Conservation (phyloP, 352 stramenopile genomes). For the Phytophthora brassicae region DNA sequence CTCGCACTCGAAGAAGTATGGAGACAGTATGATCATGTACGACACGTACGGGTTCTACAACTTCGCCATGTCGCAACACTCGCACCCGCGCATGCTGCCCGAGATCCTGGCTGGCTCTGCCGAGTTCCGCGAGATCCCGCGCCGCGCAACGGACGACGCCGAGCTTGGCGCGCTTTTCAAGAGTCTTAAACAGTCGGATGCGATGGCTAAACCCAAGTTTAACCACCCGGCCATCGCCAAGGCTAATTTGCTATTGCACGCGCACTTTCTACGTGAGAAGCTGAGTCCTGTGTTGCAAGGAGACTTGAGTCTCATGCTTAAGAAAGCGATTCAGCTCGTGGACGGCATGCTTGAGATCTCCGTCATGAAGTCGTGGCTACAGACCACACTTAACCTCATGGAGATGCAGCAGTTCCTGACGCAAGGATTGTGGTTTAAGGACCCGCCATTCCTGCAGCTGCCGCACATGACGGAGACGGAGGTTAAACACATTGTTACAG, state of each 20-base stretch:
- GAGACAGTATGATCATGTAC: slow-evolving; percentile 99
- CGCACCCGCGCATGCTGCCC: slow-evolving; percentile 93
- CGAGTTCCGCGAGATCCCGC: slow-evolving; percentile 89
- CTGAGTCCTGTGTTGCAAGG: slow-evolving; percentile 61
- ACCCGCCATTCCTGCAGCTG: slow-evolving; percentile 90
- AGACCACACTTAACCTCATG: slow-evolving; percentile 96
- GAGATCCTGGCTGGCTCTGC: slow-evolving; percentile 92
- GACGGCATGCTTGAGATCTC: slow-evolving; percentile 99
- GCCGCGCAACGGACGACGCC: slow-evolving; percentile 56
- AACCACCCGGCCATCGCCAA: slow-evolving; percentile 86
- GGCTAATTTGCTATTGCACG: slow-evolving; percentile 92
- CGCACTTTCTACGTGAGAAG: slow-evolving; percentile 93
- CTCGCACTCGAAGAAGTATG: slow-evolving; percentile 97
- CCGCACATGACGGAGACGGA: slow-evolving; percentile 89
- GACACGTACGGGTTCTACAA: slow-evolving; percentile 99
- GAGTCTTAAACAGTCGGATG: slow-evolving; percentile 77
- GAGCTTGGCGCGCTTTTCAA: slow-evolving; percentile 70
- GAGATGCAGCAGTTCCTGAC: slow-evolving; percentile 97
- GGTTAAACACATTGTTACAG: slow-evolving; percentile 91
- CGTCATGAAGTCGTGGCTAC: slow-evolving; percentile 94
- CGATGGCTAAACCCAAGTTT: slow-evolving; percentile 85
- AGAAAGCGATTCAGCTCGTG: slow-evolving; percentile 93
- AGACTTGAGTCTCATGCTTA: slow-evolving; percentile 96
- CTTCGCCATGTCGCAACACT: slow-evolving; percentile 95
- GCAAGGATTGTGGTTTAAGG: slow-evolving; percentile 96